Conservation (phyloP, 306 rosid species). For the Quercus dentata region DNA sequence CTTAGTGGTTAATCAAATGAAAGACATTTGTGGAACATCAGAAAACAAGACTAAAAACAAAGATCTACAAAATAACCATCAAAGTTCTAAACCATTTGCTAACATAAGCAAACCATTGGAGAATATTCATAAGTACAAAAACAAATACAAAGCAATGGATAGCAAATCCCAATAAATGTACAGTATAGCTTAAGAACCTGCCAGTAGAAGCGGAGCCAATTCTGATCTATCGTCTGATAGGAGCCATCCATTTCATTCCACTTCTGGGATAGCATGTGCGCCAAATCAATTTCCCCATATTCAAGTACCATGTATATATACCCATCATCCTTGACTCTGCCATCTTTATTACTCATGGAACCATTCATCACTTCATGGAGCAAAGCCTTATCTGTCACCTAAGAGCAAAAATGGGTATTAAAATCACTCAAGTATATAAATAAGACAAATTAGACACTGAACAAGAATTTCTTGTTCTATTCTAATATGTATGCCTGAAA, state of each 20-base stretch:
- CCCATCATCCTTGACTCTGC: constrained; percentile 88
- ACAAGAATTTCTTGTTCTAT: not conserved
- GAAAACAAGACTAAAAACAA: not conserved
- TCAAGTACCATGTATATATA: constrained; percentile 97
- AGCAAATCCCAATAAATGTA: not conserved
- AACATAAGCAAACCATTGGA: not conserved
- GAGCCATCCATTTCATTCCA: constrained; percentile 78
- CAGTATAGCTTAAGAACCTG: constrained; percentile 51
- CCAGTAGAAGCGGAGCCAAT: constrained; percentile 99
- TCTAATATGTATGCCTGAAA: not conserved
- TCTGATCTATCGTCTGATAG: constrained; percentile 63
- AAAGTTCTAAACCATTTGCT: not conserved
- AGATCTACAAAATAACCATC: not conserved
- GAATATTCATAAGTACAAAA: not conserved
- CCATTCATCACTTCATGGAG: constrained; percentile 75
- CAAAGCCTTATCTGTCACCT: constrained; percentile 95
- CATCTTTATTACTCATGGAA: constrained; percentile 69
- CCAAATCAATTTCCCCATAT: constrained; percentile 97
- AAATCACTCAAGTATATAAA: constrained; percentile 9
- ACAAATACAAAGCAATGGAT: not conserved
- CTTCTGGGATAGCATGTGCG: constrained; percentile 97
- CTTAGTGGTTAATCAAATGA: not conserved
- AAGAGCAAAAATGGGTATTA: constrained; percentile 6
- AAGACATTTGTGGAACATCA: not conserved
- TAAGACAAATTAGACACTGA: not conserved